These are phyloP conservation scores for Plasmodium vinckei DNA, from an alignment of 169 alveolate species.

Conservation along the genomic window DNA sequence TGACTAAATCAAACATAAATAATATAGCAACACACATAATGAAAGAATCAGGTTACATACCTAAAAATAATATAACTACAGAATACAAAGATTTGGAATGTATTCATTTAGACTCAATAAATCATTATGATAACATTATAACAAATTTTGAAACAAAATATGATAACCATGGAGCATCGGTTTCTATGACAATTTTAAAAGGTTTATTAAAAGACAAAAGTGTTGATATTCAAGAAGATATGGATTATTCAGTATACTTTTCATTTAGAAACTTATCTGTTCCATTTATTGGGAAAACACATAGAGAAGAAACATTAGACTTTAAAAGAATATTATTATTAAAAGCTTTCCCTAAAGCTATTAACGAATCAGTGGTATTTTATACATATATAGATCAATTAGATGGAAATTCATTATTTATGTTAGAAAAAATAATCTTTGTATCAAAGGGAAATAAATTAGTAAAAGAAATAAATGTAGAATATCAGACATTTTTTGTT, in stretches of 20 bases:
- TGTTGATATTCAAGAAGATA: background rate
- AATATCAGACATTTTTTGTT: constrained; percentile 75
- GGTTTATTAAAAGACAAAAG: background rate
- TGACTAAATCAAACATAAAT: background rate
- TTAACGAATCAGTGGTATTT: background rate
- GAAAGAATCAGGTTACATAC: constrained; percentile 32
- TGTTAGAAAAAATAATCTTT: constrained; percentile 69
- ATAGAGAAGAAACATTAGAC: constrained; percentile 30
- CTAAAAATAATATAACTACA: background rate
- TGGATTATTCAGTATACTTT: constrained; percentile 30
- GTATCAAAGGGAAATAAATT: constrained; percentile 38
- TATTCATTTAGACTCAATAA: constrained; percentile 31
- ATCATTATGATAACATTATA: constrained; percentile 31
- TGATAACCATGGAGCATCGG: constrained; percentile 44
- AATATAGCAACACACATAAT: constrained; percentile 17
- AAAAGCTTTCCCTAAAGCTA: background rate
- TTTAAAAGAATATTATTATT: constrained; percentile 19
- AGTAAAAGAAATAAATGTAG: constrained; percentile 66
- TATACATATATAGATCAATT: constrained; percentile 24
- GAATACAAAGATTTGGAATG: constrained; percentile 18
- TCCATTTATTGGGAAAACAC: constrained; percentile 55
- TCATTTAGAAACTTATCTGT: constrained; percentile 52
- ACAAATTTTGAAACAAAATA: background rate
- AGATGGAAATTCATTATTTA: constrained; percentile 28
- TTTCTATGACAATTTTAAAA: constrained; percentile 13